Evolutionary conservation across 1,284 basidiomycete genomes (phyloP).

Genomic region (Papiliotrema fonsecae): DNA sequence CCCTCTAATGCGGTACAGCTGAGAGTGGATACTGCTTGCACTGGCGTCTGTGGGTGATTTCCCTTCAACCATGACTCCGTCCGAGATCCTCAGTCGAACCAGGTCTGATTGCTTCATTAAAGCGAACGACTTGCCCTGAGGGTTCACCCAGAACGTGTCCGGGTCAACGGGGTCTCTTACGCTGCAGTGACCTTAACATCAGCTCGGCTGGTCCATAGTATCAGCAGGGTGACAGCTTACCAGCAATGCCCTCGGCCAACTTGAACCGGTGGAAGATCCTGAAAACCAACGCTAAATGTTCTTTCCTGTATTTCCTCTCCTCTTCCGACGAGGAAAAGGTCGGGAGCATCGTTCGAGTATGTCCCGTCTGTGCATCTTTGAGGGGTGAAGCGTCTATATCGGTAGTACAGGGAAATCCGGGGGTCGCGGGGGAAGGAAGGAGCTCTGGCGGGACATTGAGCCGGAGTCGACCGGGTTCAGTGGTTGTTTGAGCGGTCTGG

Average conservation of each 20-base stretch:
- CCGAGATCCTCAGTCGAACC: conserved; percentile 24
- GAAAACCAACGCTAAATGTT: conserved; percentile 39
- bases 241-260: conserved; percentile 38
- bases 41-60: conserved; percentile 31
- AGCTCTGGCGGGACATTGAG: background rate
- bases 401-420: conserved; percentile 25
- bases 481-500: no score
- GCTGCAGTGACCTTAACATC: conserved; percentile 29
- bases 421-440: conserved; percentile 11
- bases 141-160: conserved; percentile 42
- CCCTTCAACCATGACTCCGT: conserved; percentile 34
- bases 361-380: conserved; percentile 27
- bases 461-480: background rate
- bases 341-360: conserved; percentile 31
- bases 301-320: conserved; percentile 37
- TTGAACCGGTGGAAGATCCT: conserved; percentile 32
- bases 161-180: conserved; percentile 40
- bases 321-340: conserved; percentile 25
- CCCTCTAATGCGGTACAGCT: conserved; percentile 30
- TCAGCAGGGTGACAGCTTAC: conserved; percentile 10
- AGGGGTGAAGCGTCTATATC: conserved; percentile 31
- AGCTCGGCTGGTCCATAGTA: background rate
- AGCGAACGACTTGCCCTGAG: conserved; percentile 36
- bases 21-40: conserved; percentile 38
- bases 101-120: conserved; percentile 35